Conservation (phyloP, 2,329 filamentous ascomycete genomes). For the Colletotrichum tropicicola region DNA sequence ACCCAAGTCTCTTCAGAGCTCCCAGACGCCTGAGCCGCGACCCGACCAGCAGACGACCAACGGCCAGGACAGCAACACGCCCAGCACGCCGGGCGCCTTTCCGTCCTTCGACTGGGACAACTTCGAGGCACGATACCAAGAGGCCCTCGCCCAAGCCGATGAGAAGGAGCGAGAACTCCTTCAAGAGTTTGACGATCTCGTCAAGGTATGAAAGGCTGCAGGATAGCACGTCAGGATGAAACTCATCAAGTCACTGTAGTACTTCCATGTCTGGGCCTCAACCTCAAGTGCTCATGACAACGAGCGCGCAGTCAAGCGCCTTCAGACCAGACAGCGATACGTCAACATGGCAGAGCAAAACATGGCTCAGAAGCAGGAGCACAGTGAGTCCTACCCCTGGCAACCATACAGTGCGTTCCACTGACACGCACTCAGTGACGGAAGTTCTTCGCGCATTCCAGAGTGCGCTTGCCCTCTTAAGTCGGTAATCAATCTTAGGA, state of each 20-base stretch:
- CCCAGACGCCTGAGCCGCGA: constrained; percentile 50
- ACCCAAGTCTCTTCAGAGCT: constrained; percentile 31
- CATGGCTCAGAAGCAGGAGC: constrained; percentile 78
- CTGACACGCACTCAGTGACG: constrained; percentile 47
- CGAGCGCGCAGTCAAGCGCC: constrained; percentile 78
- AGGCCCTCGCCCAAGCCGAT: constrained; percentile 70
- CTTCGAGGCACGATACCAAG: constrained; percentile 75
- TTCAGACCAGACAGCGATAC: constrained; percentile 81
- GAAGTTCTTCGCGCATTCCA: constrained; percentile 72
- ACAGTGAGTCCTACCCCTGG: constrained; percentile 69
- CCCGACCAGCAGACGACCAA: constrained; percentile 41
- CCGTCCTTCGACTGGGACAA: constrained; percentile 78
- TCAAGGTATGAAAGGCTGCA: constrained; percentile 59
- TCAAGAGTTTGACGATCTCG: constrained; percentile 73
- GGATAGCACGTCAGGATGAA: neutral
- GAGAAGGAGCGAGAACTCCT: constrained; percentile 71
- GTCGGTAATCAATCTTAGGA: constrained; percentile 22
- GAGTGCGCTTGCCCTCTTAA: constrained; percentile 66
- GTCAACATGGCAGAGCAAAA: constrained; percentile 78
- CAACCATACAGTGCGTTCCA: neutral
- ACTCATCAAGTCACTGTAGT: constrained; percentile 55
- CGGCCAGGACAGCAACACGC: constrained; percentile 42
- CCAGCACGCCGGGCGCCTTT: constrained; percentile 62
- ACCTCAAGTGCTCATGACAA: constrained; percentile 78
- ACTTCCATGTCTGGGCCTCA: constrained; percentile 82